Evolutionary conservation across 257 asterid genomes (phyloP), one percentile per base, ranked within the genome.

Genomic region (Datura wrightii): DNA sequence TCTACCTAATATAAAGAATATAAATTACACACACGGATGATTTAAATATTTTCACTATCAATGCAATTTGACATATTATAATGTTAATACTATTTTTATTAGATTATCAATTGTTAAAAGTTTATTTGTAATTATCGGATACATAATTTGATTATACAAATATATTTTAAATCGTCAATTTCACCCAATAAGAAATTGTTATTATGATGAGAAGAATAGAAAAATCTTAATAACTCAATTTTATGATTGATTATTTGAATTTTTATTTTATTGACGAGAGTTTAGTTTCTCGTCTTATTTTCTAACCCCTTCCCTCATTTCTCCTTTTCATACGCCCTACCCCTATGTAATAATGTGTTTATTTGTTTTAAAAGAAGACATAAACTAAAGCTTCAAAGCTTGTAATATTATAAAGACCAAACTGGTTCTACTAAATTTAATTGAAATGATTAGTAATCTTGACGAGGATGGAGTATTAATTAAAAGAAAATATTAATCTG

Each of bases 311-410:
- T 24, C 0, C 31, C 31, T 24, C 31, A 24, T 24, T 24, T 24
- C 31, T 24, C 31, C 0, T 24, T 24, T 24, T 24, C 31, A 24
- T 24, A 24, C 31, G 31, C 31, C 31, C 31, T 24, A 24, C 31
- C 31, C 31, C 31, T 0, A 24, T 24, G 31, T 24, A 24, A 24
- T 24, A 24, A 24, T 0, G 31, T 24, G 31, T 24, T 24, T 24
- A 24, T 24, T 24, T 24, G 0, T 24, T 24, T 24, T 24, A 24
- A 24, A 24, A 24, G 31, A 24, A 24, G 98, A 93, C 97, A 85
- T 90, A 78, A 89, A 94, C 90, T 87, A 67, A 83, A 50, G 15
- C 24, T 50, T 76, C 24, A 31, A 46, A 39, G 2, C 4, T 39
- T 4, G 8, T 15, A 39, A 2, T 48, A 24, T 48, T 46, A 10